Evolutionary conservation across 352 stramenopile species (phyloP).

Genomic region (Phytophthora pini): DNA sequence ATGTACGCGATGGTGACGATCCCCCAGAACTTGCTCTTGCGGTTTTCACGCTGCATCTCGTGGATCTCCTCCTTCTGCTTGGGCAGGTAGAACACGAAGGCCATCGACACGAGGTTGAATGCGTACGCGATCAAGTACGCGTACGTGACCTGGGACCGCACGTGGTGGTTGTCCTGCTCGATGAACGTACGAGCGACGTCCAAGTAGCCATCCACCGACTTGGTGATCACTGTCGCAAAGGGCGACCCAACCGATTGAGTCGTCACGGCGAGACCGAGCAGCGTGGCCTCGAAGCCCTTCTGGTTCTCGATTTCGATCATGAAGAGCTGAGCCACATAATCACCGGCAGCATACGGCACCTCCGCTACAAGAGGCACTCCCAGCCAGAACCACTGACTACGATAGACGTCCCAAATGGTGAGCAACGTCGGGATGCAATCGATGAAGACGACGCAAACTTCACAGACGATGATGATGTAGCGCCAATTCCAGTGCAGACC

Average conservation of each 20-base stretch:
- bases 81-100: too few species aligned
- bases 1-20: slow-evolving; percentile 42
- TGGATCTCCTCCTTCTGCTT: slow-evolving; percentile 39
- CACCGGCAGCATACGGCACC: slow-evolving; percentile 32
- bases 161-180: slow-evolving; percentile 38
- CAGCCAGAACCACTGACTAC: slow-evolving; percentile 67
- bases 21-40: slow-evolving; percentile 46
- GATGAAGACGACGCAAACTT: too few species aligned
- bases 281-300: slow-evolving; percentile 50
- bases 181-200: slow-evolving; percentile 46
- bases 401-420: slow-evolving; percentile 63
- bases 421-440: slow-evolving; percentile 33
- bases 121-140: slow-evolving; percentile 58
- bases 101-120: slow-evolving; percentile 42
- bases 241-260: slow-evolving; percentile 40
- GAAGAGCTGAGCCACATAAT: slow-evolving; percentile 30
- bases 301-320: slow-evolving; percentile 50
- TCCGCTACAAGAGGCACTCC: slow-evolving; percentile 51
- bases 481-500: too few species aligned
- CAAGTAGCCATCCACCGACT: slow-evolving; percentile 56
- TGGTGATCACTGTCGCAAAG: slow-evolving; percentile 59
- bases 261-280: slow-evolving; percentile 47
- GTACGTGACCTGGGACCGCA: slow-evolving; percentile 51
- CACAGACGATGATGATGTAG: too few species aligned
- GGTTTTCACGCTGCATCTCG: slow-evolving; percentile 38